Conservation (phyloP, 257 asterid genomes). For the Nicotiana undulata region DNA sequence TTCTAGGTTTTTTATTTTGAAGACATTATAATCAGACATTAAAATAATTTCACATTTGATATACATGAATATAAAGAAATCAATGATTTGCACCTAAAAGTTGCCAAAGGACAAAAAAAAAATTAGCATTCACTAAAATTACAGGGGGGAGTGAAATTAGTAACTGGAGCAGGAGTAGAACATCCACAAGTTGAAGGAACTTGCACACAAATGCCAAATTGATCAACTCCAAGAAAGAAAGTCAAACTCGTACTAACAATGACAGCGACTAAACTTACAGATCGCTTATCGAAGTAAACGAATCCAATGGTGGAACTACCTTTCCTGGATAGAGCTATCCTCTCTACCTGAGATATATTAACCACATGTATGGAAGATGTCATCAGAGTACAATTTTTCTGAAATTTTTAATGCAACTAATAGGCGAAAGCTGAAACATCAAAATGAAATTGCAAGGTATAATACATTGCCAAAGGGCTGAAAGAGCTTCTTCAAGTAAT, state of each 20-base stretch:
- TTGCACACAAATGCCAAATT: background rate
- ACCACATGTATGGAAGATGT: background rate
- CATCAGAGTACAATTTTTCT: background rate
- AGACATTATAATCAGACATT: background rate
- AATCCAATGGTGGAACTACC: slow-evolving; percentile 61
- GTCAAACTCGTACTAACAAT: background rate
- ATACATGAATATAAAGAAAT: background rate
- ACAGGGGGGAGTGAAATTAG: background rate
- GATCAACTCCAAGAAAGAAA: background rate
- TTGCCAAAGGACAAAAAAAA: background rate
- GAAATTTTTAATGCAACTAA: background rate
- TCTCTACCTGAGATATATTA: slow-evolving; percentile 62
- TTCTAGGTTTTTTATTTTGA: background rate
- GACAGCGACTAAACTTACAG: slow-evolving; percentile 40
- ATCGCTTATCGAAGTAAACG: slow-evolving; percentile 66
- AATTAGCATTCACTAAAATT: background rate
- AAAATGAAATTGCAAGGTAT: slow-evolving; percentile 13
- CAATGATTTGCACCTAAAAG: background rate
- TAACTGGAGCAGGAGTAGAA: background rate
- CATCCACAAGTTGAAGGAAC: background rate
- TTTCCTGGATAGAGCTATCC: slow-evolving; percentile 57
- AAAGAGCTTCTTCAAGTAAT: slow-evolving; percentile 59
- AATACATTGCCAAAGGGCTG: slow-evolving; percentile 79
- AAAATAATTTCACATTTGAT: background rate
- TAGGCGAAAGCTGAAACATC: background rate